A percentile compares a stretch with the other conserved stretches of the same genome.
Evolutionary conservation across 2,329 filamentous ascomycete genomes (phyloP).

Genomic region (Aspergillus calidoustus): DNA sequence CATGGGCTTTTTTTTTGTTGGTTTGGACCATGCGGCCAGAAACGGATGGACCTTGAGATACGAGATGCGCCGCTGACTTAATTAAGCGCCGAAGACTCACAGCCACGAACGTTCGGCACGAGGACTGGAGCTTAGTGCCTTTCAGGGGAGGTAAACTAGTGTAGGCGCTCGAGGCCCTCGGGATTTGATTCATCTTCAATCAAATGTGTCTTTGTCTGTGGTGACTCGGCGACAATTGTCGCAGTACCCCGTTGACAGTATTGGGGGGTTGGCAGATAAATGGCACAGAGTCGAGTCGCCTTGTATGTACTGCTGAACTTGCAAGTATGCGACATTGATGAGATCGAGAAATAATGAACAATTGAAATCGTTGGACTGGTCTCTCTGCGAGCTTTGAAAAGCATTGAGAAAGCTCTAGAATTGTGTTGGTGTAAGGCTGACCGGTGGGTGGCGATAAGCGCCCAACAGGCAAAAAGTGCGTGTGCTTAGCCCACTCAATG

Average conservation of each 20-base stretch:
- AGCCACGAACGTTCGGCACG: not conserved
- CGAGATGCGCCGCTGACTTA: not conserved
- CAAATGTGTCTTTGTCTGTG: not conserved
- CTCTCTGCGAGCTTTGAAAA: not conserved
- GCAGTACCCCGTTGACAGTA: not conserved
- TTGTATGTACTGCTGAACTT: not conserved
- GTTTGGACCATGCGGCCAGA: not conserved
- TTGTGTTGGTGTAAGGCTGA: not conserved
- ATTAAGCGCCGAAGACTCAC: not conserved
- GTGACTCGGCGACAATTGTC: not conserved
- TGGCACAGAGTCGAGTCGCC: no score
- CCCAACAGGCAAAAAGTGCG: not conserved
- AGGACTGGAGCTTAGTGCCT: not conserved
- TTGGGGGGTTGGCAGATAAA: no score
- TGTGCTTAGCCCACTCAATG: conserved; percentile 6
- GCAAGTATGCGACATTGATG: not conserved
- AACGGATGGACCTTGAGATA: not conserved
- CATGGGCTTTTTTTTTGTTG: no score
- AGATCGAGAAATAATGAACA: not conserved
- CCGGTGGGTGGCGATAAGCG: conserved; percentile 9
- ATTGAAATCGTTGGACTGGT: not conserved
- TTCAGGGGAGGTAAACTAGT: not conserved
- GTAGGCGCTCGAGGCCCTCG: not conserved
- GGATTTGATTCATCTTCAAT: not conserved
- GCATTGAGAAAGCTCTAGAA: not conserved